phyloP scores from a whole-genome alignment of 768 basidiomycete species.

The Termitomyces sp. region DNA sequence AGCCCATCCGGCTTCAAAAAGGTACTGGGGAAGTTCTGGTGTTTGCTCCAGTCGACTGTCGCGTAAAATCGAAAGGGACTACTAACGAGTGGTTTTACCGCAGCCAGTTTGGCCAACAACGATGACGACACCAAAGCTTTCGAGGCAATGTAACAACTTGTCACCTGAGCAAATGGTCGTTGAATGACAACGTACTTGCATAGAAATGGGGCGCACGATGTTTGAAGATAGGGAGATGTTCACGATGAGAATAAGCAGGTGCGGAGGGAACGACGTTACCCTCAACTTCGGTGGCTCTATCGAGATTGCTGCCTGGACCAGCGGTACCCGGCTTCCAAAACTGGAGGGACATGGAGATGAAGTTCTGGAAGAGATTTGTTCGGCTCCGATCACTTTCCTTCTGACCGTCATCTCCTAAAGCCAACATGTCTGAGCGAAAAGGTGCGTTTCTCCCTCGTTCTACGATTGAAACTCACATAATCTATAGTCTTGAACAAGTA shows the following conservation, averaged over 20 bases:
- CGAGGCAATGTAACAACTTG: conserved; percentile 76
- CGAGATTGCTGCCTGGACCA: conserved; percentile 83
- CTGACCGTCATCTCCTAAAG: conserved; percentile 10
- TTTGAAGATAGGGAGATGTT: conserved; percentile 84
- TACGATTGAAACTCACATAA: background rate
- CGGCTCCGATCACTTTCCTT: conserved; percentile 3
- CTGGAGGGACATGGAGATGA: conserved; percentile 43
- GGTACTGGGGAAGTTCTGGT: conserved; percentile 91
- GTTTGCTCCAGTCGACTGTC: conserved; percentile 12
- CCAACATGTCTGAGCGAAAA: conserved; percentile 80
- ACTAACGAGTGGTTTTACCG: conserved; percentile 95
- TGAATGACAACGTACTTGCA: background rate
- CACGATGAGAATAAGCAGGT: conserved; percentile 57
- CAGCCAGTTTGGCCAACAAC: conserved; percentile 95
- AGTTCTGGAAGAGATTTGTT: conserved; percentile 6
- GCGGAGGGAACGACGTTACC: conserved; percentile 66
- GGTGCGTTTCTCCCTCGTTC: conserved; percentile 29
- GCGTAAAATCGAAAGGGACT: background rate
- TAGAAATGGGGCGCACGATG: conserved; percentile 51
- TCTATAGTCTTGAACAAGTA: conserved; percentile 84
- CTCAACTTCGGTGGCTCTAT: conserved; percentile 76
- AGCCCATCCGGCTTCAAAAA: conserved; percentile 93
- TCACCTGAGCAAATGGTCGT: conserved; percentile 42
- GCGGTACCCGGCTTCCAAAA: conserved; percentile 91
- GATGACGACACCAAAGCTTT: conserved; percentile 78